Conservation (phyloP, 441 rosid species). For the Gossypium gossypioides region DNA sequence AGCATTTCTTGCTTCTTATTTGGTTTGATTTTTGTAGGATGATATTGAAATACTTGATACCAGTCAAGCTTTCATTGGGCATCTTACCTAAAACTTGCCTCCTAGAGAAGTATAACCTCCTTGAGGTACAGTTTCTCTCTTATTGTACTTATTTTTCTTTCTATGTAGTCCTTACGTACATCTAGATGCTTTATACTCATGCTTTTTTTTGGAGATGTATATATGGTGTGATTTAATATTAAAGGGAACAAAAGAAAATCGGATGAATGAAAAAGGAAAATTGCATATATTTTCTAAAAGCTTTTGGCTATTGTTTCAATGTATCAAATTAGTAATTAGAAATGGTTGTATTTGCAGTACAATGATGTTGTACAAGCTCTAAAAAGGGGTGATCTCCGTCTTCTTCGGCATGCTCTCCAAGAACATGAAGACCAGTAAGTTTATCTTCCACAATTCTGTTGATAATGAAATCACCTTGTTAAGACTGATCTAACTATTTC, state of each 20-base stretch:
- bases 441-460: conserved; percentile 10
- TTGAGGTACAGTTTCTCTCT: conserved; percentile 40
- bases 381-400: conserved; percentile 74
- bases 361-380: conserved; percentile 57
- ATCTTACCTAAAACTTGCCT: conserved; percentile 58
- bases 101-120: conserved; percentile 54
- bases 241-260: background rate
- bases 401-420: conserved; percentile 74
- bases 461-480: background rate
- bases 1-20: background rate
- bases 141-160: background rate
- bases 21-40: conserved; percentile 41
- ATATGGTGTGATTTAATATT: background rate
- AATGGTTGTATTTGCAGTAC: conserved; percentile 44
- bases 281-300: background rate
- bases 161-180: conserved; percentile 2
- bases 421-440: conserved; percentile 75
- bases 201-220: background rate
- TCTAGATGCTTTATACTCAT: background rate
- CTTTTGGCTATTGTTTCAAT: background rate
- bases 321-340: conserved; percentile 7
- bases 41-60: conserved; percentile 85
- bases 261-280: background rate
- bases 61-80: conserved; percentile 83
- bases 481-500: background rate